phyloP scores from a whole-genome alignment of 345 rosid species.

The Eutrema yunnanense region DNA sequence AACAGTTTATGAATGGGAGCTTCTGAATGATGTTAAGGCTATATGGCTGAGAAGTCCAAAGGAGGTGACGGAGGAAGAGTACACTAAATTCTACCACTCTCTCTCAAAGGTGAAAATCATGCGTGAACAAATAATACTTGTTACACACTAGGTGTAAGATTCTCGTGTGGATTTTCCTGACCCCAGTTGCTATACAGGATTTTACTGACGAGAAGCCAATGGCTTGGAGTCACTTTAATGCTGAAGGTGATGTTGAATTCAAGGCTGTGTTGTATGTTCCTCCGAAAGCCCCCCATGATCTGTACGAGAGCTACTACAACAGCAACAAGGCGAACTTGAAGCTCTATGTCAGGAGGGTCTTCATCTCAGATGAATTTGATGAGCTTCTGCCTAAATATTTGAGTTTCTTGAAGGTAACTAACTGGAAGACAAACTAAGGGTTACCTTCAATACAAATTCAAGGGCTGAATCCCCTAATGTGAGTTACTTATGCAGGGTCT shows the following conservation, averaged over 20 bases:
- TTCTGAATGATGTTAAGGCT: slow-evolving; percentile 92
- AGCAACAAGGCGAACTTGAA: slow-evolving; percentile 79
- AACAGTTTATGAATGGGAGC: slow-evolving; percentile 85
- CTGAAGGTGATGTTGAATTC: slow-evolving; percentile 98
- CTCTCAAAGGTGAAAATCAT: slow-evolving; percentile 63
- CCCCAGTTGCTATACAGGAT: slow-evolving; percentile 47
- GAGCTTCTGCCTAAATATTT: slow-evolving; percentile 93
- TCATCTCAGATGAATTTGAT: slow-evolving; percentile 96
- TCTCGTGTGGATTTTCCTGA: slow-evolving; percentile 6
- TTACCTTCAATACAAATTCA: neutral
- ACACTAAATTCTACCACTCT: slow-evolving; percentile 80
- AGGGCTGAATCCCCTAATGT: neutral
- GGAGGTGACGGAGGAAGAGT: slow-evolving; percentile 93
- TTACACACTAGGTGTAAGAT: neutral
- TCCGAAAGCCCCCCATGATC: slow-evolving; percentile 92
- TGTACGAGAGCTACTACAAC: slow-evolving; percentile 92
- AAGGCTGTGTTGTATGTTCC: slow-evolving; percentile 91
- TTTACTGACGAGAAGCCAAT: slow-evolving; percentile 80
- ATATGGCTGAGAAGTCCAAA: slow-evolving; percentile 95
- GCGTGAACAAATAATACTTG: neutral
- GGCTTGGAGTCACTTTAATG: slow-evolving; percentile 90
- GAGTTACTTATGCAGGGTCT: slow-evolving; percentile 66
- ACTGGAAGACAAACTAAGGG: neutral
- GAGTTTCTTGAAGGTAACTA: slow-evolving; percentile 75
- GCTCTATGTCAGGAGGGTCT: slow-evolving; percentile 91